Evolutionary conservation across 2,329 filamentous ascomycete genomes (phyloP), one percentile per base, ranked within the genome.

Genomic region (Fusarium siculi): DNA sequence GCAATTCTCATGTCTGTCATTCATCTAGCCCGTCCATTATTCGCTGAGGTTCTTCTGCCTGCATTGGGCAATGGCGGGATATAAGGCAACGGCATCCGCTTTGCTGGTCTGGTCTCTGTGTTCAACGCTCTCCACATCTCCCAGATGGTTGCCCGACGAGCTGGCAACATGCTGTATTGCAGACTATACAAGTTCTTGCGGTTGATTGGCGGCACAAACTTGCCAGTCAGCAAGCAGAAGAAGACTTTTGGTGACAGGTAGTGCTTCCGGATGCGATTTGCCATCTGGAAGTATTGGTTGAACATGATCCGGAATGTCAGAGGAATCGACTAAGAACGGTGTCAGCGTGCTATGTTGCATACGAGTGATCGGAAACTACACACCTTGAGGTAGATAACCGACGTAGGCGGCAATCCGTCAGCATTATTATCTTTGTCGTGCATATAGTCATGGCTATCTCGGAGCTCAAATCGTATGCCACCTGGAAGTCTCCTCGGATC

Each of bases 111-210:
- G 36, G 83, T 78, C 53, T 88, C 79, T 36, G 83, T 83, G 69
- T 89, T 92, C 62, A 96, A 83, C 43, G 89, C 88, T 47, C 88
- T 86, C 96, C 97, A 99, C 81, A 98, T 92, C 79, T 98, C 95
- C 76, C 89, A 86, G 64, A 98, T 93, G 5, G 92, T 91, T 1
- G 94, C 93, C 49, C 97, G 87, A 60, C 89, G 89, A 12, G 93
- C 93, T 0, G 97, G 97, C 44, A 99, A 87, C 94, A 98, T 98
- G 84, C 94, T 97, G 82, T 99, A 99, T 83, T 99, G 96, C 77
- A 99, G 86, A 76, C 94, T 97, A 83, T 99, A 99, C 56, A 99
- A 87, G 79, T 96, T 97, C 79, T 95, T 96, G 58, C 97, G 90
- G 80, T 98, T 95, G 54, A 99, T 97, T 0, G 97, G 96, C 18